Percentiles rank a stretch among this genome's conserved stretches.
Conservation (phyloP, 257 asterid genomes). For the Solanum neorickii region DNA sequence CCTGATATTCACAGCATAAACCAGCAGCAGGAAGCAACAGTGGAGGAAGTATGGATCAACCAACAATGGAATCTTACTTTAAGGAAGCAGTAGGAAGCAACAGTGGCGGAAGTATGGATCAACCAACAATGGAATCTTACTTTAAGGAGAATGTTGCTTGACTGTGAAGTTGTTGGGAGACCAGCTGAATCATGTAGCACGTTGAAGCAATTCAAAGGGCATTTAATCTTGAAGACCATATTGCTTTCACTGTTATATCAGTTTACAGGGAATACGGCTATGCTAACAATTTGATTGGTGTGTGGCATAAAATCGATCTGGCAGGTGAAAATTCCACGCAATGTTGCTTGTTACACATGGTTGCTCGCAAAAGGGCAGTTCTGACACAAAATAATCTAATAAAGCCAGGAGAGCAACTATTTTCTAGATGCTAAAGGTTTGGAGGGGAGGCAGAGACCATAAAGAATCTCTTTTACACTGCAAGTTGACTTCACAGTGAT, state of each 20-base stretch:
- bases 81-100: not conserved
- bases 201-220: not conserved
- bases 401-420: not conserved
- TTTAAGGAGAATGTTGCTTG: not conserved
- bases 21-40: not conserved
- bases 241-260: not conserved
- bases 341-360: not conserved
- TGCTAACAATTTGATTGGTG: not conserved
- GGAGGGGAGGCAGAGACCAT: not conserved
- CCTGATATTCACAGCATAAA: not conserved
- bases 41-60: not conserved
- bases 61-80: not conserved
- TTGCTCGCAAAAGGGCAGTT: not conserved
- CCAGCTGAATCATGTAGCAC: not conserved
- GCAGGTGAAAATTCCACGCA: not conserved
- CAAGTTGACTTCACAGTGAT: not conserved
- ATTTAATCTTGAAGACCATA: not conserved
- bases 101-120: not conserved
- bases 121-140: not conserved
- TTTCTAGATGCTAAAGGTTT: not conserved
- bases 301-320: not conserved
- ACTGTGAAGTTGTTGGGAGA: not conserved
- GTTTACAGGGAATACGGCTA: not conserved
- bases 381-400: not conserved
- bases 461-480: not conserved